Percentiles rank a stretch among this genome's conserved stretches.
These are phyloP conservation scores for Colletotrichum destructivum DNA, from an alignment of 2,329 filamentous ascomycete genomes.

Conservation along the genomic window DNA sequence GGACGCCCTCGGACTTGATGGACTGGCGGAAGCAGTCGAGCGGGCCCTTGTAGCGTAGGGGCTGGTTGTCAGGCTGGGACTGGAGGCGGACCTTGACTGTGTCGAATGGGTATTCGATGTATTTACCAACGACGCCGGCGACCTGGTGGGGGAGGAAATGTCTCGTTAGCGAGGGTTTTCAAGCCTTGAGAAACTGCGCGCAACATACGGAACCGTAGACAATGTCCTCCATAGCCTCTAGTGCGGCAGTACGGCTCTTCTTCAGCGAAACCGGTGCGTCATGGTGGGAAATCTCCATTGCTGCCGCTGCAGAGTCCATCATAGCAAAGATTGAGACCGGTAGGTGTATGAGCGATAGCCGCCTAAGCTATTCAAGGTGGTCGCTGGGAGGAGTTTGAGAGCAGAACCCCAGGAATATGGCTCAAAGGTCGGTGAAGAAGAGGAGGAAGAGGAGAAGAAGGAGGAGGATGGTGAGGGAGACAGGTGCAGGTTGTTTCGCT, in stretches of 20 bases:
- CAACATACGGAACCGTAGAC: constrained; percentile 84
- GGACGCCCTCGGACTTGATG: constrained; percentile 82
- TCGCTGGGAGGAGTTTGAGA: constrained; percentile 6
- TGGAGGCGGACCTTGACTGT: constrained; percentile 98
- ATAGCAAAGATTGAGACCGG: constrained; percentile 2
- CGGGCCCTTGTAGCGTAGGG: constrained; percentile 86
- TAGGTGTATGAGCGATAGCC: not conserved
- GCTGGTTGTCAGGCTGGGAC: constrained; percentile 90
- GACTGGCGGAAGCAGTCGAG: constrained; percentile 95
- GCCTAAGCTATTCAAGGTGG: constrained; percentile 20
- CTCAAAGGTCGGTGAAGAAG: constrained; percentile 27
- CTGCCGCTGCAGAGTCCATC: constrained; percentile 39
- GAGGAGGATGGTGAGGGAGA: not conserved
- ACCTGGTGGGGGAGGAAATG: constrained; percentile 61
- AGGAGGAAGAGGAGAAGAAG: not conserved
- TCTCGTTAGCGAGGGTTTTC: constrained; percentile 16
- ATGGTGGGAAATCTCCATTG: constrained; percentile 42
- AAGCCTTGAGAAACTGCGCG: not conserved
- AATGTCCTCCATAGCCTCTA: constrained; percentile 87
- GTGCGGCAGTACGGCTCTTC: constrained; percentile 54
- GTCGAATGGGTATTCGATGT: constrained; percentile 98
- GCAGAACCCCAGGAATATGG: not conserved
- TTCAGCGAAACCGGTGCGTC: constrained; percentile 38
- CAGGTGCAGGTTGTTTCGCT: not conserved
- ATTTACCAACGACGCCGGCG: constrained; percentile 92